A percentile compares a stretch with the other conserved stretches of the same genome.
Evolutionary conservation across 2,329 filamentous ascomycete species (phyloP).

Genomic region (Claviceps lovelessii): DNA sequence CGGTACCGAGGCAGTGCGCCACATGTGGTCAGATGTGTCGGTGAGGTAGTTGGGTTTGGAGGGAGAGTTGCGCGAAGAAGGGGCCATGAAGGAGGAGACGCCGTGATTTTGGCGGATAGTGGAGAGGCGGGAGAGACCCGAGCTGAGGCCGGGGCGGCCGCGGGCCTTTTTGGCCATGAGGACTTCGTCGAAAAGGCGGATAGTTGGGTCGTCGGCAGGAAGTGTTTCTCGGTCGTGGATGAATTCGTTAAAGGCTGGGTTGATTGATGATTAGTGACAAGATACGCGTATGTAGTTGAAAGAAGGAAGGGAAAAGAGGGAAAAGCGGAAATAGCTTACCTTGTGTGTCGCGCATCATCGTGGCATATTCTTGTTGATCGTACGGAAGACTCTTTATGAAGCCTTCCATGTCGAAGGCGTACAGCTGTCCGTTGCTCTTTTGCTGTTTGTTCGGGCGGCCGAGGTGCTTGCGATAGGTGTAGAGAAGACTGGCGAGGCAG

Average conservation of each 20-base stretch:
- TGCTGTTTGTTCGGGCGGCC: conserved; percentile 45
- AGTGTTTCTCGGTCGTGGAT: conserved; percentile 66
- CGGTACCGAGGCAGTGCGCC: conserved; percentile 53
- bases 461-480: conserved; percentile 51
- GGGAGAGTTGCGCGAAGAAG: conserved; percentile 19
- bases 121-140: conserved; percentile 47
- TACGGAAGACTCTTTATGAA: conserved; percentile 51
- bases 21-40: conserved; percentile 65
- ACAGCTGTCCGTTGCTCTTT: conserved; percentile 44
- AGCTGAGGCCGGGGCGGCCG: conserved; percentile 51
- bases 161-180: conserved; percentile 62
- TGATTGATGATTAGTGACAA: not conserved
- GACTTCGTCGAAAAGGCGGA: conserved; percentile 72
- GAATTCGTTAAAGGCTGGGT: conserved; percentile 56
- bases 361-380: conserved; percentile 50
- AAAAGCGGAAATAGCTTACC: conserved; percentile 25
- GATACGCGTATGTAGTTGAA: too few relatives aligned
- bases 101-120: conserved; percentile 44
- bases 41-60: conserved; percentile 45
- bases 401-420: conserved; percentile 50
- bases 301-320: not conserved
- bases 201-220: conserved; percentile 44
- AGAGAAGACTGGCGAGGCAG: conserved; percentile 50
- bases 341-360: conserved; percentile 53
- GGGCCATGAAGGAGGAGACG: conserved; percentile 22